Percentiles rank a stretch among this genome's conserved stretches.
Conservation (phyloP, 2,329 filamentous ascomycete genomes). For the Alternaria arborescens region DNA sequence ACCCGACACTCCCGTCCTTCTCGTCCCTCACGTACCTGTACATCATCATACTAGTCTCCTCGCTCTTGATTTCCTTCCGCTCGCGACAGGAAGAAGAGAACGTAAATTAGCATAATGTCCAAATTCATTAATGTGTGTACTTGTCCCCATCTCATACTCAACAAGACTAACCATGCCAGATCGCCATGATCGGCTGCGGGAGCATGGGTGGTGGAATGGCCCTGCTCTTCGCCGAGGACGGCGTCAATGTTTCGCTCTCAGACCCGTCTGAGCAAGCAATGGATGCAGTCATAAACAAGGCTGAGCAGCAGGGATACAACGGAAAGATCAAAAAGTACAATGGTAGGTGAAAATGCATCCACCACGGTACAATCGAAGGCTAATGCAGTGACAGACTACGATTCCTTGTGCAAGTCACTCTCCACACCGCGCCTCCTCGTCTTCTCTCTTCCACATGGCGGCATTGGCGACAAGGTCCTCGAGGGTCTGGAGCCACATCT, state of each 20-base stretch:
- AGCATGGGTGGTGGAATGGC: conserved; percentile 69
- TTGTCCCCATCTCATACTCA: neutral
- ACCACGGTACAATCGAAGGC: neutral
- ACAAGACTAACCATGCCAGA: conserved; percentile 41
- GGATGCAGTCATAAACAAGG: conserved; percentile 54
- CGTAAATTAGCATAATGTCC: conserved; percentile 23
- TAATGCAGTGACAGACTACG: conserved; percentile 54
- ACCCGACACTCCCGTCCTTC: conserved; percentile 42
- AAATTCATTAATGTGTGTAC: conserved; percentile 38
- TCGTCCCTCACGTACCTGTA: conserved; percentile 43
- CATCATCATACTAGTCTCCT: conserved; percentile 35
- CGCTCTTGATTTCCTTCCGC: conserved; percentile 36
- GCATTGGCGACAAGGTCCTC: conserved; percentile 58
- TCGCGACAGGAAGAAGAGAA: conserved; percentile 24
- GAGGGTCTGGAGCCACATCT: conserved; percentile 61
- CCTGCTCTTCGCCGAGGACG: conserved; percentile 66
- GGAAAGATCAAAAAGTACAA: conserved; percentile 52
- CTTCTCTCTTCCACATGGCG: conserved; percentile 62
- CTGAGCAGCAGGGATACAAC: conserved; percentile 51
- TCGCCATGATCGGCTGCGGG: conserved; percentile 67
- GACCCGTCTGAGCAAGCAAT: conserved; percentile 62
- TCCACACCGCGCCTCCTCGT: conserved; percentile 60
- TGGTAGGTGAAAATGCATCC: conserved; percentile 21
- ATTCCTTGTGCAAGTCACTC: conserved; percentile 60
- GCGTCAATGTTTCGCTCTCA: conserved; percentile 62